phyloP scores from a whole-genome alignment of 768 basidiomycete species.

The Boletales sp. region DNA sequence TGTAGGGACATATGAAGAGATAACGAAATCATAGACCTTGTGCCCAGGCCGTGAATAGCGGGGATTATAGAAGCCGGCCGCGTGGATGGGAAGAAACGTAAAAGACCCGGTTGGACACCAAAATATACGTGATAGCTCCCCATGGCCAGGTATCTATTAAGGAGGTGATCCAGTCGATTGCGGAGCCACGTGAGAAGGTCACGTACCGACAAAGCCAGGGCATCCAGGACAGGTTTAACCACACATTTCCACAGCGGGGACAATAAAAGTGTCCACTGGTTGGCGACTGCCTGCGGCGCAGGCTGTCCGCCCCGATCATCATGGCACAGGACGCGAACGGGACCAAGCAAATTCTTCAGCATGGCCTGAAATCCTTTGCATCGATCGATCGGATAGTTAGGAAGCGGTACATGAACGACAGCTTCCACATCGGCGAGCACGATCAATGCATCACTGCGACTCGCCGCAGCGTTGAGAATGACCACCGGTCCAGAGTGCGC shows the following conservation, averaged over 20 bases:
- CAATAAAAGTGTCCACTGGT: conserved; percentile 1
- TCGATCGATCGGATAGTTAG: too few relatives aligned
- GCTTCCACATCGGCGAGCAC: not conserved
- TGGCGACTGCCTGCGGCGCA: not conserved
- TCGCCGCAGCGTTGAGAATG: conserved; percentile 27
- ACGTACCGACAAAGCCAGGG: conserved; percentile 1
- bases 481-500: conserved; percentile 26
- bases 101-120: conserved; percentile 5
- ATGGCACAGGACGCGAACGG: too few relatives aligned
- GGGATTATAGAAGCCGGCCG: not conserved
- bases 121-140: not conserved
- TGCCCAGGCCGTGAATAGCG: not conserved
- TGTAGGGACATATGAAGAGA: conserved; percentile 29
- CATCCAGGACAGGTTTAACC: conserved; percentile 7
- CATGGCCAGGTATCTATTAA: not conserved
- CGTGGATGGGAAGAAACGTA: conserved; percentile 3
- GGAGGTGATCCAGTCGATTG: not conserved
- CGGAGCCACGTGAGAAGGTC: not conserved
- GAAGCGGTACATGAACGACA: conserved; percentile 4
- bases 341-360: too few relatives aligned
- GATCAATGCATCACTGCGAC: conserved; percentile 33
- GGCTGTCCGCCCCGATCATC: not conserved
- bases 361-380: too few relatives aligned
- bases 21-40: not conserved
- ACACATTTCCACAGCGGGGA: conserved; percentile 8